These are phyloP conservation scores for Cladophialophora immunda DNA, from an alignment of 2,329 filamentous ascomycete genomes.

Conservation along the genomic window DNA sequence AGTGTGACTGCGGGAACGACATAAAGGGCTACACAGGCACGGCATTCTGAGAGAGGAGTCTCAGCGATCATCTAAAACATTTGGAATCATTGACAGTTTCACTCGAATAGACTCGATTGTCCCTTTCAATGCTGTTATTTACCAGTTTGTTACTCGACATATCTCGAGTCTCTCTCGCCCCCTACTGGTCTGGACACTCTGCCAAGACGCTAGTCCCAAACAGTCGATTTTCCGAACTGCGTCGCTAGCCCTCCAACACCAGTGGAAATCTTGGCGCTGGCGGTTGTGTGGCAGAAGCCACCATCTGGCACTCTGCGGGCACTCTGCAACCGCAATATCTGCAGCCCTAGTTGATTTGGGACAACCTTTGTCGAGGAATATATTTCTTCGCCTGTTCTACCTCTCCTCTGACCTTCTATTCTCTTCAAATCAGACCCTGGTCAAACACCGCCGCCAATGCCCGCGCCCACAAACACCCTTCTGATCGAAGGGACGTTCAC, in stretches of 20 bases:
- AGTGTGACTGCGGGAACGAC: background rate
- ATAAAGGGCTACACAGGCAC: no score
- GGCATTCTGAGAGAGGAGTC: background rate
- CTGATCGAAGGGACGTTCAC: constrained; percentile 91
- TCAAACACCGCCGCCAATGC: constrained; percentile 54
- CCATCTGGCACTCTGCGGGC: constrained; percentile 14
- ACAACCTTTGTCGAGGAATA: background rate
- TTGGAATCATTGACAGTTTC: background rate
- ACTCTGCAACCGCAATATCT: background rate
- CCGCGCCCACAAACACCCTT: constrained; percentile 68
- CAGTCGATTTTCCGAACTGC: background rate
- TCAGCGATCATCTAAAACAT: background rate
- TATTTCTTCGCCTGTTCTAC: background rate
- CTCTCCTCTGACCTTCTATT: background rate
- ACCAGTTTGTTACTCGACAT: no score
- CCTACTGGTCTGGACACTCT: background rate
- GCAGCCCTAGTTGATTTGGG: background rate
- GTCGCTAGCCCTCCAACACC: no score
- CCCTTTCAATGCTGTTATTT: background rate
- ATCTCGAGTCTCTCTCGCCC: no score
- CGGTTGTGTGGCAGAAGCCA: constrained; percentile 5
- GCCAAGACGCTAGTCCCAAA: constrained; percentile 8
- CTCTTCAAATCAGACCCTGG: background rate
- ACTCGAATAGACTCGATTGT: background rate
- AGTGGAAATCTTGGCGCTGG: background rate